Conservation (phyloP, 202 grass and related monocot species). For the Musa balbisiana region DNA sequence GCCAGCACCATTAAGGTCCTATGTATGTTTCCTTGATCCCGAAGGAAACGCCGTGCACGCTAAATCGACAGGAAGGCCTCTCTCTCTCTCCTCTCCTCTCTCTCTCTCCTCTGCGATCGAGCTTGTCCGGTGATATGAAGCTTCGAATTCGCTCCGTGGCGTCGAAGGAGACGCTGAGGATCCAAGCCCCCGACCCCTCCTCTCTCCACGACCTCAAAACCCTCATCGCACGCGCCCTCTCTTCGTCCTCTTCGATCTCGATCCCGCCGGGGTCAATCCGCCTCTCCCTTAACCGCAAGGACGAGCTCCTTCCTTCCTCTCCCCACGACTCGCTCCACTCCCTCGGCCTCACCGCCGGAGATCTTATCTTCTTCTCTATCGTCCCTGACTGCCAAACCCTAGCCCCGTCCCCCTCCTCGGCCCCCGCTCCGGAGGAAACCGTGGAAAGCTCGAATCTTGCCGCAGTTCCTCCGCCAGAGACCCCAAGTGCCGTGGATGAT, state of each 20-base stretch:
- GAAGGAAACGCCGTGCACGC: too few species aligned
- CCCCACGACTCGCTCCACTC: conserved; percentile 36
- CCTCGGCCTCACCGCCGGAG: conserved; percentile 74
- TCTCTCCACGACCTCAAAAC: conserved; percentile 48
- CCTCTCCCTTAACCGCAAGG: conserved; percentile 75
- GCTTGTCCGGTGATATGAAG: conserved; percentile 38
- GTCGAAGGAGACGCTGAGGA: conserved; percentile 55
- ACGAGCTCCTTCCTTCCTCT: conserved; percentile 54
- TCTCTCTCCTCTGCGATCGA: neutral
- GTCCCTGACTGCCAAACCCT: conserved; percentile 25
- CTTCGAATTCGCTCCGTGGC: conserved; percentile 65
- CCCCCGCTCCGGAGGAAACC: neutral
- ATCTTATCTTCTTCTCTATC: conserved; percentile 61
- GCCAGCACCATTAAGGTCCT: too few species aligned
- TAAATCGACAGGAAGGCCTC: too few species aligned
- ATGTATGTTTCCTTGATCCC: too few species aligned
- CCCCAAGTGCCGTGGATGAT: neutral
- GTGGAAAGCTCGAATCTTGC: neutral
- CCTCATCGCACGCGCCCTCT: conserved; percentile 45
- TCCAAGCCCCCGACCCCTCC: conserved; percentile 43
- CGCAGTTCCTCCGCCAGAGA: neutral
- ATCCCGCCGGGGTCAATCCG: conserved; percentile 55
- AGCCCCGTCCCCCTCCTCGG: conserved; percentile 18
- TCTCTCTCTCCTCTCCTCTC: neutral
- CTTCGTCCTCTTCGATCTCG: conserved; percentile 25